Conservation (phyloP, 73 alveolate species). For the Tetrahymena thermophila region DNA sequence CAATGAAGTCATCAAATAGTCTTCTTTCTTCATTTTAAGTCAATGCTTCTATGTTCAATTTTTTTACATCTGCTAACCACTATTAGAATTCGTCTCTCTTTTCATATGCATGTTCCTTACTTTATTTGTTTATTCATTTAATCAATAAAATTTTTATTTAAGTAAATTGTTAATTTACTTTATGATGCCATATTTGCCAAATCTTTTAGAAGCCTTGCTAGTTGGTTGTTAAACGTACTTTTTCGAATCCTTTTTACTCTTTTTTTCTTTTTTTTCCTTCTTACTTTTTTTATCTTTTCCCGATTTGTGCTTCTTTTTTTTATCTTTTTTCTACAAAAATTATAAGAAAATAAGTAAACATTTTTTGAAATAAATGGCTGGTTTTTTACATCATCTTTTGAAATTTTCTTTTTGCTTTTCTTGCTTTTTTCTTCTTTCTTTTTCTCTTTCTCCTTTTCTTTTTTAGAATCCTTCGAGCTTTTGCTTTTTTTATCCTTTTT, state of each 20-base stretch:
- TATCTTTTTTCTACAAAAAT: background rate
- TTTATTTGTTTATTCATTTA: background rate
- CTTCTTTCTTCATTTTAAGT: slow-evolving; percentile 26
- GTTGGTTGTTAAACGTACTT: background rate
- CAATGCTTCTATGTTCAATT: slow-evolving; percentile 17
- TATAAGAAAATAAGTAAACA: background rate
- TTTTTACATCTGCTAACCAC: slow-evolving; percentile 39
- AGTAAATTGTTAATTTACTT: background rate
- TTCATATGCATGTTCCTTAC: slow-evolving; percentile 20
- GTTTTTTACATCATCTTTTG: background rate
- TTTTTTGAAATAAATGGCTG: background rate
- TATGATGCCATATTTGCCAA: background rate
- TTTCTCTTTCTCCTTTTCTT: background rate
- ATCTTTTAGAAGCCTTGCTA: background rate
- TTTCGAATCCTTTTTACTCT: background rate
- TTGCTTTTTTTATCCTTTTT: background rate
- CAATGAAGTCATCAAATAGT: slow-evolving; percentile 32
- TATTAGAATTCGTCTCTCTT: slow-evolving; percentile 33
- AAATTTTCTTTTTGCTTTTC: background rate
- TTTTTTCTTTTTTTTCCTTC: background rate
- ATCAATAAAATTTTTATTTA: background rate
- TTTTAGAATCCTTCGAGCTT: background rate
- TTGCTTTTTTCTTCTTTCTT: background rate
- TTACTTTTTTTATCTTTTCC: background rate
- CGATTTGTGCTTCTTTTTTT: background rate